A percentile compares a stretch with the other conserved stretches of the same genome.
Evolutionary conservation across 352 stramenopile genomes (phyloP).

Genomic region (Phytopythium sindhum): DNA sequence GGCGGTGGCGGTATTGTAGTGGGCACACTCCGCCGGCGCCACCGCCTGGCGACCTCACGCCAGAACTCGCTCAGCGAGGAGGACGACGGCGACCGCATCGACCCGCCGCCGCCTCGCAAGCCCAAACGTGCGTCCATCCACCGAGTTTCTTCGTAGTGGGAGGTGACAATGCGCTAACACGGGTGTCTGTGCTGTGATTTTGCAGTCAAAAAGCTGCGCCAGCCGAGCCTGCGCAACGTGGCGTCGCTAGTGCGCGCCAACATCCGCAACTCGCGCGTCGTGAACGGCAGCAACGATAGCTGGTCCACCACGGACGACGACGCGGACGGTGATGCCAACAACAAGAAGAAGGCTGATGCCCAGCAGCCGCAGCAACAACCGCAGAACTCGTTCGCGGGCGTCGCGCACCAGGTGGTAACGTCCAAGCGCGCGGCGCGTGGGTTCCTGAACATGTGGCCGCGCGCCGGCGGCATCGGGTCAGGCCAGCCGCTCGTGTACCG

Average conservation of each 20-base stretch:
- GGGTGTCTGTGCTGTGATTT: not conserved
- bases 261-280: conserved; percentile 34
- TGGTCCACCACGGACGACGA: conserved; percentile 6
- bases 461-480: conserved; percentile 18
- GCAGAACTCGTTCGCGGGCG: conserved; percentile 55
- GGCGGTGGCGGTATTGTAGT: conserved; percentile 34
- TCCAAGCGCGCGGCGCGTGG: conserved; percentile 62
- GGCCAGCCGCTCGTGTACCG: conserved; percentile 63
- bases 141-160: too few relatives aligned
- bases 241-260: conserved; percentile 59
- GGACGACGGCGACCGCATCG: conserved; percentile 20
- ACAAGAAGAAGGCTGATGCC: conserved; percentile 4
- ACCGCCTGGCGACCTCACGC: conserved; percentile 18
- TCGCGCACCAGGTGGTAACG: conserved; percentile 74
- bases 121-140: conserved; percentile 1
- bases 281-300: conserved; percentile 6
- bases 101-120: conserved; percentile 7
- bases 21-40: conserved; percentile 32
- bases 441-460: conserved; percentile 78
- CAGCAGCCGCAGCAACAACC: conserved; percentile 5
- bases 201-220: conserved; percentile 30
- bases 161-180: not conserved
- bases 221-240: conserved; percentile 61
- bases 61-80: conserved; percentile 29
- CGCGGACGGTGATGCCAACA: conserved; percentile 3